A percentile compares a stretch with the other conserved stretches of the same genome.
These are phyloP conservation scores for Cymbopogon citratus DNA, from an alignment of 176 grass and related monocot genomes.

Conservation along the genomic window DNA sequence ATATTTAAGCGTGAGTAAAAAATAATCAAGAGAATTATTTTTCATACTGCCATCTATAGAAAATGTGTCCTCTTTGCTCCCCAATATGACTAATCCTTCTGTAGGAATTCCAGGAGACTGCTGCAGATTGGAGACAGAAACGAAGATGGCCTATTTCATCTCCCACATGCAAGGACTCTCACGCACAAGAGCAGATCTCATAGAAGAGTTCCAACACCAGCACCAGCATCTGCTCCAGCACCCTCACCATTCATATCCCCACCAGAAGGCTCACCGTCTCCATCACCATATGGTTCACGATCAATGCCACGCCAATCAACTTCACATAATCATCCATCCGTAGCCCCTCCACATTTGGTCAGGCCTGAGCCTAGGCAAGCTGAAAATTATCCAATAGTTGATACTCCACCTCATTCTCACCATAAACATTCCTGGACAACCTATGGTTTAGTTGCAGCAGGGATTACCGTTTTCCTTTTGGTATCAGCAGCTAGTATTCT, in stretches of 20 bases:
- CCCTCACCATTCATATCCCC: conserved; percentile 23
- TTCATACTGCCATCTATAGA: background rate
- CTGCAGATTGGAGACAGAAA: conserved; percentile 33
- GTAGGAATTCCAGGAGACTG: conserved; percentile 34
- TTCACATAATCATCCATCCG: conserved; percentile 9
- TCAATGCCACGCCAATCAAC: conserved; percentile 22
- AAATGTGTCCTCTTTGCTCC: background rate
- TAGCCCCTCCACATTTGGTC: conserved; percentile 24
- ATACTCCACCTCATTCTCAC: background rate
- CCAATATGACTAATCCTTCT: conserved; percentile 6
- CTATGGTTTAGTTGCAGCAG: conserved; percentile 26
- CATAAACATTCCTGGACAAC: conserved; percentile 27
- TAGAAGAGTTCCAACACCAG: conserved; percentile 21
- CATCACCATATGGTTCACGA: conserved; percentile 24
- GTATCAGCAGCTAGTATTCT: conserved; percentile 38
- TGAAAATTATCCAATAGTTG: conserved; percentile 5
- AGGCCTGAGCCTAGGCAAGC: conserved; percentile 11
- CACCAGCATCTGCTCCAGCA: conserved; percentile 26
- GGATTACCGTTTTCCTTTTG: conserved; percentile 40
- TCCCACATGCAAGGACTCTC: background rate
- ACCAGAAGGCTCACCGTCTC: conserved; percentile 9
- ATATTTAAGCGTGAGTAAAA: background rate
- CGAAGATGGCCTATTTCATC: conserved; percentile 14
- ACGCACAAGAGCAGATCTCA: conserved; percentile 7
- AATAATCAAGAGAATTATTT: background rate